Conservation (phyloP, 1,284 basidiomycete species). For the Ustilago curta region DNA sequence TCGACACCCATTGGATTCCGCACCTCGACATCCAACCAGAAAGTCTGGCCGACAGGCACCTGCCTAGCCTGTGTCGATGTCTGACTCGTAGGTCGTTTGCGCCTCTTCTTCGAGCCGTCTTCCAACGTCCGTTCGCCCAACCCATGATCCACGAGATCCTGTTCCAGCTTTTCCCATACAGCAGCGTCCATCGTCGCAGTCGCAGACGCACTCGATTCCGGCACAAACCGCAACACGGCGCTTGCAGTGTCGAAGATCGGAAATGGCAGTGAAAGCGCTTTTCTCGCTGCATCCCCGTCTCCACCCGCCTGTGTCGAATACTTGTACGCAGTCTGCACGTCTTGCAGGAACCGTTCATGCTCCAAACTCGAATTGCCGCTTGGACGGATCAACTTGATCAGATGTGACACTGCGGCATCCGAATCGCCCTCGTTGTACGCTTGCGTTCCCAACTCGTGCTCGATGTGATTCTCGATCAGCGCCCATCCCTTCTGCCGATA, state of each 20-base stretch:
- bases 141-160: slow-evolving; percentile 26
- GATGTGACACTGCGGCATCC: slow-evolving; percentile 71
- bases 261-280: slow-evolving; percentile 3
- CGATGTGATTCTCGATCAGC: slow-evolving; percentile 71
- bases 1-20: slow-evolving; percentile 70
- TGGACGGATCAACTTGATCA: slow-evolving; percentile 64
- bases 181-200: slow-evolving; percentile 15
- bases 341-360: slow-evolving; percentile 70
- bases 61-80: slow-evolving; percentile 24
- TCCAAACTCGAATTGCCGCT: slow-evolving; percentile 54
- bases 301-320: slow-evolving; percentile 38
- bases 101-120: slow-evolving; percentile 14
- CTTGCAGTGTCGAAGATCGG: slow-evolving; percentile 21
- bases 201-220: slow-evolving; percentile 27
- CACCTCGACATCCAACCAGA: slow-evolving; percentile 70
- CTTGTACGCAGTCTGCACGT: slow-evolving; percentile 72
- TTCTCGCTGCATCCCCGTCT: background rate
- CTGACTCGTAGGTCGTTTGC: slow-evolving; percentile 24
- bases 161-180: slow-evolving; percentile 37
- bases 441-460: slow-evolving; percentile 72
- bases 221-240: slow-evolving; percentile 24
- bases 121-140: slow-evolving; percentile 14
- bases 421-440: slow-evolving; percentile 73
- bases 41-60: slow-evolving; percentile 63
- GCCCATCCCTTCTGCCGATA: slow-evolving; percentile 69